phyloP scores from a whole-genome alignment of 2,329 filamentous ascomycete genomes.

The Xylariaceae sp. region DNA sequence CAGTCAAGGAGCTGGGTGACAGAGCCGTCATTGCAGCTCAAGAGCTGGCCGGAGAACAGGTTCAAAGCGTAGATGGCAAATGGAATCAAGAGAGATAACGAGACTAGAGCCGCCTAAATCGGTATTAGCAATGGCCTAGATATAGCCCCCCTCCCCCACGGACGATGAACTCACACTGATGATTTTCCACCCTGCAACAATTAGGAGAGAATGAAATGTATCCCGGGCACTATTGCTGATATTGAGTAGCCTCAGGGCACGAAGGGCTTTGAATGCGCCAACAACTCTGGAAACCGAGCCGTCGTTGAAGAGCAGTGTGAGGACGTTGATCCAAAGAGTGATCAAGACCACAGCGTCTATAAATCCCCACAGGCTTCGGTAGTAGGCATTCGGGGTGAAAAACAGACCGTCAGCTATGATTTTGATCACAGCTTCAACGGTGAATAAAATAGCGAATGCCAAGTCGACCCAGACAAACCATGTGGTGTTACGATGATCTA shows the following conservation, averaged over 20 bases:
- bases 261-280: slow-evolving; percentile 92
- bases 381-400: slow-evolving; percentile 96
- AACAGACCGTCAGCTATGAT: slow-evolving; percentile 92
- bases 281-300: slow-evolving; percentile 83
- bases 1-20: slow-evolving; percentile 61
- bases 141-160: not conserved
- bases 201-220: slow-evolving; percentile 94
- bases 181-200: slow-evolving; percentile 91
- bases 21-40: slow-evolving; percentile 69
- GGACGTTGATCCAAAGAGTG: slow-evolving; percentile 92
- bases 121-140: slow-evolving; percentile 14
- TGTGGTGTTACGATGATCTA: slow-evolving; percentile 56
- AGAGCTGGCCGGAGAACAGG: slow-evolving; percentile 78
- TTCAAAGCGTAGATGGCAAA: slow-evolving; percentile 96
- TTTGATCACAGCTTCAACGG: slow-evolving; percentile 81
- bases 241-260: slow-evolving; percentile 85
- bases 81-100: slow-evolving; percentile 85
- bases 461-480: slow-evolving; percentile 97
- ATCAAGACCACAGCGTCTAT: slow-evolving; percentile 89
- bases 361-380: slow-evolving; percentile 92
- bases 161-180: slow-evolving; percentile 57
- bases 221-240: slow-evolving; percentile 93
- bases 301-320: slow-evolving; percentile 73
- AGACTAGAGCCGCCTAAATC: slow-evolving; percentile 73
- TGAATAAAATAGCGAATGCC: slow-evolving; percentile 82